Evolutionary conservation across 202 grass and related monocot genomes (phyloP).

Genomic region (Elaeis oleifera): DNA sequence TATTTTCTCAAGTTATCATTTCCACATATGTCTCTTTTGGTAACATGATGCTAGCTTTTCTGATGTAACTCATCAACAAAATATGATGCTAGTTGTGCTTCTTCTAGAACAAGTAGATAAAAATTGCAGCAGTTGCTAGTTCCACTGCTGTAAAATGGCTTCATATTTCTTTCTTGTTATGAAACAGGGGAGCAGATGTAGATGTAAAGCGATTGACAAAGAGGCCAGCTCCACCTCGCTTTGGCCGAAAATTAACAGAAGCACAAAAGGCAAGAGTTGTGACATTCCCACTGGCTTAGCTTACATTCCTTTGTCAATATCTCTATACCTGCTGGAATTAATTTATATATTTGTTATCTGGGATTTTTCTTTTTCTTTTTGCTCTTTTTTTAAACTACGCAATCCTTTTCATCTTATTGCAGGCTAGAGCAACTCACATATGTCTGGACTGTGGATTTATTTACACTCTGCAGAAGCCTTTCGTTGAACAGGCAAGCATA

Average conservation of each 20-base stretch:
- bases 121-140: too few relatives aligned
- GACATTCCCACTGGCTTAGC: background rate
- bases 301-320: too few relatives aligned
- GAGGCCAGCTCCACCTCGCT: slow-evolving; percentile 31
- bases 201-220: slow-evolving; percentile 84
- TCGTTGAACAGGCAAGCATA: slow-evolving; percentile 74
- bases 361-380: background rate
- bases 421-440: slow-evolving; percentile 79
- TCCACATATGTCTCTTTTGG: too few relatives aligned
- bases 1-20: too few relatives aligned
- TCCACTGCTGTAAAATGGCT: too few relatives aligned
- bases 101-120: too few relatives aligned
- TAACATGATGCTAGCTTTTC: too few relatives aligned
- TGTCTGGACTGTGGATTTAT: too few relatives aligned
- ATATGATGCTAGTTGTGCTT: too few relatives aligned
- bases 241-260: slow-evolving; percentile 49
- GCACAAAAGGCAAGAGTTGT: slow-evolving; percentile 61
- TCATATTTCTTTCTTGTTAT: background rate
- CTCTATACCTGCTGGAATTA: too few relatives aligned
- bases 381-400: background rate
- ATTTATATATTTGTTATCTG: too few relatives aligned
- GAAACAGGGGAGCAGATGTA: slow-evolving; percentile 49
- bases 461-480: slow-evolving; percentile 85
- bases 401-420: slow-evolving; percentile 6
- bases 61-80: too few relatives aligned